Base-by-base conservation (phyloP, 1,284 basidiomycete species). In the Puccinia horiana region DNA sequence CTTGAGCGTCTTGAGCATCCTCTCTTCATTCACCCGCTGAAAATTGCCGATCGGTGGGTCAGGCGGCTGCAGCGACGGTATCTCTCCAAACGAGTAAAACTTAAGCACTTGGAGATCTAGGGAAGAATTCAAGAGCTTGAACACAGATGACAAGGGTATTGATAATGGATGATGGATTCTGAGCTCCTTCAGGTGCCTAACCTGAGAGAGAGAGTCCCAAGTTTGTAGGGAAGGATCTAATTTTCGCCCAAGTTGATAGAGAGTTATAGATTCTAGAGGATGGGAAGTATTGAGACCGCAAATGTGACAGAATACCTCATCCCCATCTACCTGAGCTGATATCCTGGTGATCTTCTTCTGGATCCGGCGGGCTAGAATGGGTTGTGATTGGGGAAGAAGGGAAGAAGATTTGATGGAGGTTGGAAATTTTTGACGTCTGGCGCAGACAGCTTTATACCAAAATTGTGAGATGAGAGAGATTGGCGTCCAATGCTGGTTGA, bases 1-100 rank as follows among this genome's bases (percentile, higher is more conserved):
- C 84, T 83, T 47, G 81, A 83, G 40, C 74, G 16, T 11, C 69
- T 72, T 14, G 79, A 42, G 37, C 72, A 92, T 87, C 83, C 89
- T 89, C 20, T 87, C 84, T 61, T 61, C 58, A 61, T 61, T 26
- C 11, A 61, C 26, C 58, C 29, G 29, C 58, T 4, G 58, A 61
- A 4, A 18, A 61, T 61, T 61, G 58, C 32, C 58, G 65, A 69
- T 69, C 65, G 65, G 40, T 16, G 8, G 42, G 40, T n/a, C 20
- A 20, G 23, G 11, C 37, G 65, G 40, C n/a, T 69, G 65, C 37
- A 23, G 65, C 40, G 42, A 42, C 26, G 65, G 9, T 26, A 20
- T 8, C 23, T 69, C 65, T 69, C 23, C 65, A 29, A 69, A 47
- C 5, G 65, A 69, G 40, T 42, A 69, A 29, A 69, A 3, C 32